Conservation (phyloP, 345 rosid genomes). For the Punica granatum region DNA sequence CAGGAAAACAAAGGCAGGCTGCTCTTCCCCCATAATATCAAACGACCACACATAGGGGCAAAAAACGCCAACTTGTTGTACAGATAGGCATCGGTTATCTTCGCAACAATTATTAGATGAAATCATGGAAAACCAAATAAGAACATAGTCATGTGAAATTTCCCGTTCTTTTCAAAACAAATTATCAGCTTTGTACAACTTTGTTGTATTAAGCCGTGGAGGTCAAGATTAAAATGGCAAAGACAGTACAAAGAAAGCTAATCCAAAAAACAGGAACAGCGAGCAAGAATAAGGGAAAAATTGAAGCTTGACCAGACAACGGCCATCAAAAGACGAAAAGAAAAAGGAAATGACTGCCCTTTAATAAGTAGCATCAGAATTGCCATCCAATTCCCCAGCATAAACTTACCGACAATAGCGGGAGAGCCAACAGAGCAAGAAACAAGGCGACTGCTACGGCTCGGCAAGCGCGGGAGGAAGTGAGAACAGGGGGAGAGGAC, state of each 20-base stretch:
- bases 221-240: neutral
- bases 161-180: neutral
- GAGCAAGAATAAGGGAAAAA: neutral
- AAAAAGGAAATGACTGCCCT: too few species aligned
- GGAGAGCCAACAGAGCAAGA: constrained; percentile 53
- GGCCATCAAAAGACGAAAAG: neutral
- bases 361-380: neutral
- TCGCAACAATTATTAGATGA: neutral
- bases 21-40: too few species aligned
- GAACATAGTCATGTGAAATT: neutral
- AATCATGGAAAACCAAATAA: neutral
- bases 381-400: neutral
- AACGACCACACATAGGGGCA: neutral
- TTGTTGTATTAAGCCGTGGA: neutral
- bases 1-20: neutral
- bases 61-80: neutral
- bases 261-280: neutral
- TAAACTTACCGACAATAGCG: constrained; percentile 31
- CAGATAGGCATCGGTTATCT: neutral
- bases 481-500: constrained; percentile 46
- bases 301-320: neutral
- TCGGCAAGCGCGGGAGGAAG: constrained; percentile 24
- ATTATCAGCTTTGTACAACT: neutral
- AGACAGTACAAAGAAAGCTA: neutral
- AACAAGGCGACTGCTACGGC: constrained; percentile 22